Conservation (phyloP, 73 alveolate species). For the Durusdinium trenchii region DNA sequence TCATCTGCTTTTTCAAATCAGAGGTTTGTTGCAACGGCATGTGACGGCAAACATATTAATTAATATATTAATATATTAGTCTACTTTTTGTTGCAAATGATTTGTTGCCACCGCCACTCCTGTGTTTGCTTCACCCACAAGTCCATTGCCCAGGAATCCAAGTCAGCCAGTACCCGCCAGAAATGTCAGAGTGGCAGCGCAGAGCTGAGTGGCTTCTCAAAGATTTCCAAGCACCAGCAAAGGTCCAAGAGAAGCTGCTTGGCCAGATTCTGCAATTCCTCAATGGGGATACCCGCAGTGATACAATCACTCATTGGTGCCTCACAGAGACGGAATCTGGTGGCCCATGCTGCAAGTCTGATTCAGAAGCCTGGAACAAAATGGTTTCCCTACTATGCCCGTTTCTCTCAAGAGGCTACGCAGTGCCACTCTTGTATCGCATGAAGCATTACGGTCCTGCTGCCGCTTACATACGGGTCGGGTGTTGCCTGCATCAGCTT, state of each 20-base stretch:
- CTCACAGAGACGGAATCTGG: not conserved
- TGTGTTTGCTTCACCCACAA: too few species aligned
- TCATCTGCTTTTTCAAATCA: too few species aligned
- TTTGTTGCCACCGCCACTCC: too few species aligned
- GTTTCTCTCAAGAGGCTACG: not conserved
- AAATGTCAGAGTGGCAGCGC: not conserved
- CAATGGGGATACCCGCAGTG: not conserved
- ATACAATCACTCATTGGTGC: not conserved
- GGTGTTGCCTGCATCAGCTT: not conserved
- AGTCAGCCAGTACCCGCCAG: not conserved
- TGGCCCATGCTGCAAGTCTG: not conserved
- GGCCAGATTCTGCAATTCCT: not conserved
- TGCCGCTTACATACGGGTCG: not conserved
- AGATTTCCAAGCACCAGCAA: not conserved
- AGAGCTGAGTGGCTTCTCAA: not conserved
- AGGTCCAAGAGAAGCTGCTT: not conserved
- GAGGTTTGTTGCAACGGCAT: too few species aligned
- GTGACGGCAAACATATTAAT: too few species aligned
- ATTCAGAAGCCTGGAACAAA: not conserved
- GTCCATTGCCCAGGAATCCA: too few species aligned
- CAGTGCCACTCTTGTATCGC: not conserved
- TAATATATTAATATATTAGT: too few species aligned
- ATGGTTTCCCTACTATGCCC: not conserved
- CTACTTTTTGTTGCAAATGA: too few species aligned
- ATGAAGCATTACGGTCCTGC: conserved; percentile 7